Evolutionary conservation across 1,139 yeast genomes (phyloP).

Genomic region (Yamadazyma aaseri): DNA sequence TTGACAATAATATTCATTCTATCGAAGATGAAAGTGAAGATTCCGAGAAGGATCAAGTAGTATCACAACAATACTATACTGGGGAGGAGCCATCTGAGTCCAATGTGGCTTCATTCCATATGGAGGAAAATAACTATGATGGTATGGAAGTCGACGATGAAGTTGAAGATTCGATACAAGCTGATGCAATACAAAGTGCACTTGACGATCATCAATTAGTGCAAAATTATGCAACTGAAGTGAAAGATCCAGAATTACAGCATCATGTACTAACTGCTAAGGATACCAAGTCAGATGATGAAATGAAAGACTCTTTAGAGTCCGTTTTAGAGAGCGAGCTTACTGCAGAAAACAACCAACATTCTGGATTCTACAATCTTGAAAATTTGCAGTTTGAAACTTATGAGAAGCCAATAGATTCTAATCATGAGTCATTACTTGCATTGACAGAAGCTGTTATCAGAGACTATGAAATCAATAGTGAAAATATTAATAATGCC

Average conservation of each 20-base stretch:
- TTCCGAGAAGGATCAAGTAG: neutral
- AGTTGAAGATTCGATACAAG: too few species aligned
- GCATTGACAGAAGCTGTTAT: slow-evolving; percentile 8
- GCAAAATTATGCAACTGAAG: too few species aligned
- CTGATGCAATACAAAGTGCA: too few species aligned
- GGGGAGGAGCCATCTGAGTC: neutral
- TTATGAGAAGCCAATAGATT: slow-evolving; percentile 5
- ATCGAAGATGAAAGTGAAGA: neutral
- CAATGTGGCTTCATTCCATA: neutral
- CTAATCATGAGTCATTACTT: slow-evolving; percentile 5
- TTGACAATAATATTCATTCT: neutral
- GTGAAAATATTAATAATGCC: too few species aligned
- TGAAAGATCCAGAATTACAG: too few species aligned
- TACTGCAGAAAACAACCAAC: slow-evolving; percentile 2
- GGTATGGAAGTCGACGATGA: slow-evolving; percentile 3
- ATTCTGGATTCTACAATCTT: slow-evolving; percentile 3
- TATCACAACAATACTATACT: too few species aligned
- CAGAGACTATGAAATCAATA: slow-evolving; percentile 7
- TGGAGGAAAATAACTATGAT: slow-evolving; percentile 6
- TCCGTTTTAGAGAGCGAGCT: slow-evolving; percentile 4
- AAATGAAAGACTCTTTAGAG: neutral
- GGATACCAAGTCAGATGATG: too few species aligned
- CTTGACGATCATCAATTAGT: too few species aligned
- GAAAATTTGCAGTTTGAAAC: slow-evolving; percentile 6
- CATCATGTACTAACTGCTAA: too few species aligned